Evolutionary conservation across 441 rosid genomes (phyloP).

Genomic region (Euphorbia corollata): DNA sequence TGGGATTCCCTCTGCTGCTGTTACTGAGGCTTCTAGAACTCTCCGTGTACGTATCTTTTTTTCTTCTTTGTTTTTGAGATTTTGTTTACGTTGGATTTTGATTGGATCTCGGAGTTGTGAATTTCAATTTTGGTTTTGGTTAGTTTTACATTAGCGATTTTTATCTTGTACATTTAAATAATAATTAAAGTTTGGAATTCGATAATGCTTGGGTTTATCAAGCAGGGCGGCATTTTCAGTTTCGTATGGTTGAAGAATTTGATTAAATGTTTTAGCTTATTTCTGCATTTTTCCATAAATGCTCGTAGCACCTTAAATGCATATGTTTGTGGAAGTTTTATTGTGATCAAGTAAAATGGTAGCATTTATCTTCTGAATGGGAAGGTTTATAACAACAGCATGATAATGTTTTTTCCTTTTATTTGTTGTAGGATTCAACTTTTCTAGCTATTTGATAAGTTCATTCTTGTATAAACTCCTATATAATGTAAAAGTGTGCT

Average conservation of each 20-base stretch:
- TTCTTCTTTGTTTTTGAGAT: neutral
- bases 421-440: neutral
- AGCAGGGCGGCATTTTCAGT: neutral
- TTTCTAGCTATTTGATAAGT: neutral
- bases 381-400: too few species aligned
- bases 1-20: constrained; percentile 47
- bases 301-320: neutral
- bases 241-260: constrained; percentile 1
- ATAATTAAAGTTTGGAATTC: neutral
- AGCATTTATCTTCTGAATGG: neutral
- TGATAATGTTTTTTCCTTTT: neutral
- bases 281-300: constrained; percentile 5
- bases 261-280: constrained; percentile 9
- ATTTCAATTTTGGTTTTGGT: constrained; percentile 10
- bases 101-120: constrained; percentile 24
- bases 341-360: neutral
- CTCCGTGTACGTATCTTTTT: constrained; percentile 52
- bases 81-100: constrained; percentile 9
- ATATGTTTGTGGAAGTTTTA: neutral
- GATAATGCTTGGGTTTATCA: neutral
- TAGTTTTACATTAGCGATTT: neutral
- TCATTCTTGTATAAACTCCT: neutral
- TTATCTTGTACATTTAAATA: neutral
- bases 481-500: neutral
- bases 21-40: constrained; percentile 81